Base-by-base conservation (phyloP, 2,329 filamentous ascomycete genomes). In the Arachnomyces sp. region DNA sequence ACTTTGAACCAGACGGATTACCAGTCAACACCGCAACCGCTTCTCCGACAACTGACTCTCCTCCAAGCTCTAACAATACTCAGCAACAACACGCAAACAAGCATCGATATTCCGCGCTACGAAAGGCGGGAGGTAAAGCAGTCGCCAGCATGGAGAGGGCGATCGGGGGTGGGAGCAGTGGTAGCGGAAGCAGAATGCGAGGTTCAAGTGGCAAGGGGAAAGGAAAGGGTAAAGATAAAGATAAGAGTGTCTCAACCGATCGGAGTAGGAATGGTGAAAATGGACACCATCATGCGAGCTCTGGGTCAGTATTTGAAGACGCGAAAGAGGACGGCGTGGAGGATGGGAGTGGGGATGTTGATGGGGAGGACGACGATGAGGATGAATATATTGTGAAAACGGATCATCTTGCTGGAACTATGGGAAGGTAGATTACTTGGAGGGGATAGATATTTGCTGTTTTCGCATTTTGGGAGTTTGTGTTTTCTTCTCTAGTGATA, bases 381-480 rank as follows among this genome's bases (percentile, higher is more conserved):
- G 60, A 63, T 41, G 61, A 65, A 28, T 64, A 65, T 43, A 47
- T 64, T 33, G 50, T 65, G 16, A 53, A 54, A n/a, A 65, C 61
- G 2, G 60, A 63, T 33, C 60, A 64, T 47, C 42, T 64, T 15
- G 43, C 48, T 4, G 54, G 50, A 28, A 36, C 49, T 9, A 49
- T 47, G 38, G 47, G 28, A 40, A 50, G 38, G 40, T 28, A 31
- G 30, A 38, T 38, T 40, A 43, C 43, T 29, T 36, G 31, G 39
- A 42, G 39, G 47, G 36, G 36, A n/a, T 36, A 31, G 16, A 31
- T 38, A 38, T 43, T 38, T 7, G 16, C 28, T n/a, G 25, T 38
- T 40, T 36, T 18, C 29, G 36, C n/a, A 20, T 42, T 12, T 35
- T 29, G 1, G 20, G 25, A 7, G 15, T 2, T 4, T 5, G 34